phyloP scores from a whole-genome alignment of 2,329 filamentous ascomycete species.

The Cordyceps tenuipes region DNA sequence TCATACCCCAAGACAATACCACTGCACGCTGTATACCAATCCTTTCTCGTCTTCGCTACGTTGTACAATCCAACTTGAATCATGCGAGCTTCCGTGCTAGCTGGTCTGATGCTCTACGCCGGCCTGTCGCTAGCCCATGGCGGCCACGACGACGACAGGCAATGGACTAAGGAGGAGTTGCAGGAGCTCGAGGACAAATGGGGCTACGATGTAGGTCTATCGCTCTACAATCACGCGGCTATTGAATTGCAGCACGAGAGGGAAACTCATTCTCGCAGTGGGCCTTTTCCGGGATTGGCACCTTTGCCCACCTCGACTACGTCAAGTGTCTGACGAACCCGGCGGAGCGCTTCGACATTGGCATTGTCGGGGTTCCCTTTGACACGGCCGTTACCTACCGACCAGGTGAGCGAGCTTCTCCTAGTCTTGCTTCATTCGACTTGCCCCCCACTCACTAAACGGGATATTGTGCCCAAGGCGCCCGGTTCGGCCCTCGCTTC shows the following conservation, averaged over 20 bases:
- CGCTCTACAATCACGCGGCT: neutral
- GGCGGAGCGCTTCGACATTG: conserved; percentile 58
- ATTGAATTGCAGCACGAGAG: neutral
- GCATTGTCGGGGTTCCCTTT: conserved; percentile 63
- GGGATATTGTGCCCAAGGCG: conserved; percentile 32
- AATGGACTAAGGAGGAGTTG: conserved; percentile 42
- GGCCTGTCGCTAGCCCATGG: conserved; percentile 21
- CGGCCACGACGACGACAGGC: conserved; percentile 26
- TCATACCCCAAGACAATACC: neutral
- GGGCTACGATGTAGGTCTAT: conserved; percentile 42
- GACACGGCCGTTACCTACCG: conserved; percentile 66
- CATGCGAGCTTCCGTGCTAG: conserved; percentile 14
- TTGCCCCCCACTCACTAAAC: neutral
- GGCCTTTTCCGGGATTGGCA: conserved; percentile 62
- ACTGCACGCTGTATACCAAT: neutral
- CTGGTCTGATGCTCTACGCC: conserved; percentile 20
- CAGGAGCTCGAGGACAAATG: conserved; percentile 49
- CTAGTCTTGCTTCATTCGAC: neutral
- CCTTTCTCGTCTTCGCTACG: neutral
- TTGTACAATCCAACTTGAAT: neutral
- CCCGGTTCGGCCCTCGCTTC: conserved; percentile 77
- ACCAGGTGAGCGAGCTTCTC: conserved; percentile 40
- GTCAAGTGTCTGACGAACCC: conserved; percentile 62
- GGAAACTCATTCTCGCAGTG: conserved; percentile 19
- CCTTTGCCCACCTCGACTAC: conserved; percentile 64